These are phyloP conservation scores for Passiflora organensis DNA, from an alignment of 345 rosid species.

Conservation along the genomic window DNA sequence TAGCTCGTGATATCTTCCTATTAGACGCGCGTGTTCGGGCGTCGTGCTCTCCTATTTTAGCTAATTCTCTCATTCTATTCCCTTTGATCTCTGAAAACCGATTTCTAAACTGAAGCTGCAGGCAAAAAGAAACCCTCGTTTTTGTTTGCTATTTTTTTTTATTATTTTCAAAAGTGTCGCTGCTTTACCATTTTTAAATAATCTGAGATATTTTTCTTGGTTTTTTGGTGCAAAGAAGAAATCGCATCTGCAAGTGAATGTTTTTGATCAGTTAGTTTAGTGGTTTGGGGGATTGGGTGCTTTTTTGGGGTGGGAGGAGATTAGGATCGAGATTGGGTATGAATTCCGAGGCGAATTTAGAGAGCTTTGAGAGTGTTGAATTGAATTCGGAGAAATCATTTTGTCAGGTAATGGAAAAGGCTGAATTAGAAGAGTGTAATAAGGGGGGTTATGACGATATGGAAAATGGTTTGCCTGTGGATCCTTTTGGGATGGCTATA, in stretches of 20 bases:
- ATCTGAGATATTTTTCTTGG: background rate
- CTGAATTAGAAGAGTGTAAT: conserved; percentile 12
- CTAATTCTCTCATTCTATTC: too few relatives aligned
- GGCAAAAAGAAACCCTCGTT: too few relatives aligned
- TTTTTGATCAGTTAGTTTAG: background rate
- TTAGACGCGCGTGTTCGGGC: too few relatives aligned
- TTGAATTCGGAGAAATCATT: conserved; percentile 17
- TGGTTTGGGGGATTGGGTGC: conserved; percentile 17
- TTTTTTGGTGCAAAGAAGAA: background rate
- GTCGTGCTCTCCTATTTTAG: too few relatives aligned
- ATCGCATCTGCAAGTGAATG: background rate
- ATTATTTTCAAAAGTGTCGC: too few relatives aligned
- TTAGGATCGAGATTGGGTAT: background rate
- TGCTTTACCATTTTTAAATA: too few relatives aligned
- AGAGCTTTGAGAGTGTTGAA: conserved; percentile 4
- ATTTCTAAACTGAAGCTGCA: too few relatives aligned
- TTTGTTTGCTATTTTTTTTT: too few relatives aligned
- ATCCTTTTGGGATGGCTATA: conserved; percentile 14
- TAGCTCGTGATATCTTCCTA: too few relatives aligned
- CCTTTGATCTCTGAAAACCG: too few relatives aligned
- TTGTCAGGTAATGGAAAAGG: conserved; percentile 1
- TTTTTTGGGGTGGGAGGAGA: conserved; percentile 8
- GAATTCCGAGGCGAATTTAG: background rate
- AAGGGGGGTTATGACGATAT: conserved; percentile 14
- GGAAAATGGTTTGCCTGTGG: conserved; percentile 15